Base-by-base conservation (phyloP, 2,329 filamentous ascomycete genomes). In the Coniella lustricola region DNA sequence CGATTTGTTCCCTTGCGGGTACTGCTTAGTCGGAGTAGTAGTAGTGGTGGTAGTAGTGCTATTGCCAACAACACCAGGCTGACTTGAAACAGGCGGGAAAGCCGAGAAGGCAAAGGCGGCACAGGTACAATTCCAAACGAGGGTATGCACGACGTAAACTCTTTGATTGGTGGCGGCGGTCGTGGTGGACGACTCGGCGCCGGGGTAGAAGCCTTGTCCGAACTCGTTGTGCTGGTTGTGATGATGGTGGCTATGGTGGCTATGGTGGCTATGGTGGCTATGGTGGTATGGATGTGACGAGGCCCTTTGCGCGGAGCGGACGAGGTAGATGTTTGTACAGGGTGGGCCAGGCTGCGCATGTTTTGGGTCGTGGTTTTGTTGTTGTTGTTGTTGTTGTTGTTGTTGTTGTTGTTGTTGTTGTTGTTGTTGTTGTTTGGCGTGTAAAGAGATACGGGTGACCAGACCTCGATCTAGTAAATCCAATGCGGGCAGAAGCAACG, bases 81-180 rank as follows among this genome's bases (percentile, higher is more conserved):
- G 33, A 32, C 34, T 33, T 16, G 48, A 25, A 20, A 39, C 46
- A 16, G 66, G 64, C 2, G 74, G 72, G 57, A 90, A 90, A 2
- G 84, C 78, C 17, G 83, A 73, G 54, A 94, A 83, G 0, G 84
- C 76, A 64, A 97, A 97, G 1, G 82, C 83, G 3, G 90, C 85
- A 69, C 93, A 98, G 1, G 81, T 87, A 66, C 93, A 98, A 64
- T 85, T 90, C 93, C 93, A 97, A 1, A 84, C 80, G 1, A 64
- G 58, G 1, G 90, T 74, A 9, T 83, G 79, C 14, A 97, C 86
- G 57, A 87, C 72, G 66, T 96, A 94, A 44, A 58, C 54, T 17
- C 37, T 42, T 35, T 54, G n/a, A n/a, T n/a, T n/a, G n/a, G 5
- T 29, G 25, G 25, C 10, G 5, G 25, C 10, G 25, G 10, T 29